Evolutionary conservation across 805 yeast species (phyloP), one percentile per base, ranked within the genome.

Genomic region (Metschnikowia santaceciliae): DNA sequence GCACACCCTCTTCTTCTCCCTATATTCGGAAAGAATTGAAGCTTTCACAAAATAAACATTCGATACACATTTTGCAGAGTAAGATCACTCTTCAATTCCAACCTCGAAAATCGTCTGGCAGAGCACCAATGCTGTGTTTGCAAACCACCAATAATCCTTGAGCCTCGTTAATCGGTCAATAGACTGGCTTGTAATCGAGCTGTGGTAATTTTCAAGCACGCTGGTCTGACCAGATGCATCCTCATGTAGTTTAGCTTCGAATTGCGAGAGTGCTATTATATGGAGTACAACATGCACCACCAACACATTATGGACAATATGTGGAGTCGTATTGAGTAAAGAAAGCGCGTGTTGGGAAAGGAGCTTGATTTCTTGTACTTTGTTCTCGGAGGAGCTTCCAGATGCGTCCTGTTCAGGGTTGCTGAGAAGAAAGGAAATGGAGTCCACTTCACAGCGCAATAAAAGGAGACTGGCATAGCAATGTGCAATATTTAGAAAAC

Each of bases 1-100:
- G 53, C 56, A 20, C 49, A 48, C 41, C 42, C 58, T 10, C 45
- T 57, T 30, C 36, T 50, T 32, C 48, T 57, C 20, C 61, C 61
- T 7, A 46, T 54, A 3, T 42, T 53, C 13, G 59, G 57, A 10
- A 40, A 40, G 13, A 40, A 40, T 15, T 40, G 17, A 26, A 6
- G 6, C 33, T 26, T 30, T 26, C 32, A 26, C 11, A 26, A 26
- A 26, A 10, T 26, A 26, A 26, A 26, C 30, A 26, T 8, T 8
- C 1, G 30, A 26, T 26, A 8, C 30, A 26, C 4, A 8, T 26
- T 26, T 26, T 26, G 11, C 30, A 10, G 11, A 26, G 30, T 26
- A 20, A 15, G 8, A 30, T 6, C 2, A 15, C 22, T 15, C 10
- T 26, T 14, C 34, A 22, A 6, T 17, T 26, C 22, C 34, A 32